These are phyloP conservation scores for Canna indica DNA, from an alignment of 176 grass and related monocot genomes.

Conservation along the genomic window DNA sequence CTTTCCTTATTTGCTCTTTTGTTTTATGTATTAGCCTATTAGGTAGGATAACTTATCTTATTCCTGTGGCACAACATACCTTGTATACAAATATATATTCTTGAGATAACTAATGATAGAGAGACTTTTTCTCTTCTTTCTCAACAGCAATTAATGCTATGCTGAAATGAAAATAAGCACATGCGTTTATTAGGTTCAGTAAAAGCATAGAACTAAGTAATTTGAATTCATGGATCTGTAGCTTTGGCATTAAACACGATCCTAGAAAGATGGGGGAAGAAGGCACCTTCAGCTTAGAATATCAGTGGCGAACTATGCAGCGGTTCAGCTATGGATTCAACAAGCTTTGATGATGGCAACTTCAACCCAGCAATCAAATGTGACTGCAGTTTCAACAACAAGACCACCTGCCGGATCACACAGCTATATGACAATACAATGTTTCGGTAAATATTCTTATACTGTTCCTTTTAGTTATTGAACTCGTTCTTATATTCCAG, in stretches of 20 bases:
- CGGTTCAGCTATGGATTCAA: constrained; percentile 12
- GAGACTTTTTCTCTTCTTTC: too few relatives aligned
- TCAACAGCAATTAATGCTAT: too few relatives aligned
- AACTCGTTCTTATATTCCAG: not conserved
- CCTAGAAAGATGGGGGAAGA: constrained; percentile 14
- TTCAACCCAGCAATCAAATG: constrained; percentile 33
- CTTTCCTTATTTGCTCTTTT: too few relatives aligned
- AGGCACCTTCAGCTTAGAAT: constrained; percentile 22
- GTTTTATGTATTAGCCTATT: too few relatives aligned
- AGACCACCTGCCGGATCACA: constrained; percentile 23
- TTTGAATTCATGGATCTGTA: not conserved
- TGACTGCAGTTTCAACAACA: constrained; percentile 26
- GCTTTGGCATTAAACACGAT: constrained; percentile 29
- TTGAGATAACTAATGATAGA: too few relatives aligned
- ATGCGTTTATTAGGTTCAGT: too few relatives aligned
- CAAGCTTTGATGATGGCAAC: not conserved
- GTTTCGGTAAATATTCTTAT: not conserved
- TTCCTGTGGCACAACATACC: too few relatives aligned
- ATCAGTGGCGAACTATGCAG: constrained; percentile 33
- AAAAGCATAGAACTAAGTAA: not conserved
- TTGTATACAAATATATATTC: too few relatives aligned
- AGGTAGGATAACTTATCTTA: too few relatives aligned
- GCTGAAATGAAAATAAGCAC: too few relatives aligned
- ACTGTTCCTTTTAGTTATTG: not conserved
- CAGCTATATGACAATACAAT: constrained; percentile 18